Conservation (phyloP, 225 moss, liverwort and hornwort genomes). For the Sphagnum contortum region DNA sequence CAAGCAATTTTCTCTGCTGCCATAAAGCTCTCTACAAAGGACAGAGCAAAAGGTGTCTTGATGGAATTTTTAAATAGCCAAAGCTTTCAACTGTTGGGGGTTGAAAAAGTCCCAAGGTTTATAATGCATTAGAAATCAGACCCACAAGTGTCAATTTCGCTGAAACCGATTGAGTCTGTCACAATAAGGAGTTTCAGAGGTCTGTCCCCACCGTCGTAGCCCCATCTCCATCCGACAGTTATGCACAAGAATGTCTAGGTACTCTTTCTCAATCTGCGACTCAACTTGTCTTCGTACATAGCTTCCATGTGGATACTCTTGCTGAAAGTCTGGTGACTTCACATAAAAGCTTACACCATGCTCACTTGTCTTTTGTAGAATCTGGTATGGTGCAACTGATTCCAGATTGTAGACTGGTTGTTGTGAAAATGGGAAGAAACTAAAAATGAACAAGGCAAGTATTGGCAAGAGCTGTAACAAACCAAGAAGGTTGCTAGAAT, state of each 20-base stretch:
- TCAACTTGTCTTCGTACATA: constrained; percentile 68
- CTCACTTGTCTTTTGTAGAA: constrained; percentile 71
- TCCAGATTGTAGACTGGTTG: constrained; percentile 77
- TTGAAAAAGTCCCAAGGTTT: too few relatives aligned
- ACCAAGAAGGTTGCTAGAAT: constrained; percentile 60
- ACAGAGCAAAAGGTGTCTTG: too few relatives aligned
- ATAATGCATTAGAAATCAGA: too few relatives aligned
- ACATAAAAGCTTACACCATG: constrained; percentile 79
- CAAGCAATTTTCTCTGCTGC: too few relatives aligned
- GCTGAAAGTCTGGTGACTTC: constrained; percentile 68
- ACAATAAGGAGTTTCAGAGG: constrained; percentile 72
- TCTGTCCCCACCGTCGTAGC: constrained; percentile 80
- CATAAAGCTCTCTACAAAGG: too few relatives aligned
- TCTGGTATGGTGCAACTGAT: constrained; percentile 69
- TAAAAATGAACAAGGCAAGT: constrained; percentile 80
- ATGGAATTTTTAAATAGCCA: too few relatives aligned
- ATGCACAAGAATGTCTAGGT: constrained; percentile 85
- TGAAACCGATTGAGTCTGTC: constrained; percentile 78
- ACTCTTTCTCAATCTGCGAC: constrained; percentile 80
- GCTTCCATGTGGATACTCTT: constrained; percentile 78
- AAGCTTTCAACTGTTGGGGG: too few relatives aligned
- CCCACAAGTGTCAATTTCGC: constrained; percentile 8
- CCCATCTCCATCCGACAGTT: constrained; percentile 92
- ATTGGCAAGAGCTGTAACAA: constrained; percentile 91
- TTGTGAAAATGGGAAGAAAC: constrained; percentile 88